Evolutionary conservation across 1,139 yeast species (phyloP).

Genomic region (Geotrichum candidum): DNA sequence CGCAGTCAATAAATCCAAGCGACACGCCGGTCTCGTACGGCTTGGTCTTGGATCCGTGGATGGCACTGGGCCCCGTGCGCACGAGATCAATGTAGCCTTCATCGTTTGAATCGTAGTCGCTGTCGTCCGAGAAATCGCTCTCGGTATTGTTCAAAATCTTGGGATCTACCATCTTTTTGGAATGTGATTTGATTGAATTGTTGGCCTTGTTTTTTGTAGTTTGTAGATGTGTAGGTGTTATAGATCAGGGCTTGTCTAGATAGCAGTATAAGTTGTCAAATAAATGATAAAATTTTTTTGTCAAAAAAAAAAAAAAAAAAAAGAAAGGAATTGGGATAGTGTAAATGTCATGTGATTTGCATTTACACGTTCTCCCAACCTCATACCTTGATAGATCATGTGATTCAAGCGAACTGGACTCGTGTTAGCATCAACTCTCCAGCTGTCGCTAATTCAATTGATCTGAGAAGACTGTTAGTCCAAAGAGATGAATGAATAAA

Average conservation of each 20-base stretch:
- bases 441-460: too few relatives aligned
- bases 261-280: neutral
- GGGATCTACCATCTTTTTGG: neutral
- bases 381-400: too few relatives aligned
- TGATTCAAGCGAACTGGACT: too few relatives aligned
- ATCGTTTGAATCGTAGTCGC: conserved; percentile 10
- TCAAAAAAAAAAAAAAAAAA: neutral
- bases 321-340: neutral
- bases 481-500: neutral
- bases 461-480: too few relatives aligned
- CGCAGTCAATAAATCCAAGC: conserved; percentile 15
- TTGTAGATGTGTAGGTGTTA: too few relatives aligned
- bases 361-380: neutral
- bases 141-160: conserved; percentile 1
- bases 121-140: conserved; percentile 11
- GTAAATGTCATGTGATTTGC: neutral
- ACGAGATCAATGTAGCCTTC: conserved; percentile 11
- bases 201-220: neutral
- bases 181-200: neutral
- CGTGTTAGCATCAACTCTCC: too few relatives aligned
- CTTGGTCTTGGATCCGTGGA: conserved; percentile 13
- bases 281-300: neutral
- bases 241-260: neutral
- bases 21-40: conserved; percentile 14
- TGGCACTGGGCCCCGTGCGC: conserved; percentile 2